Base-by-base conservation (phyloP, 192 early-diverging fungal species). In the Coemansia sp. region DNA sequence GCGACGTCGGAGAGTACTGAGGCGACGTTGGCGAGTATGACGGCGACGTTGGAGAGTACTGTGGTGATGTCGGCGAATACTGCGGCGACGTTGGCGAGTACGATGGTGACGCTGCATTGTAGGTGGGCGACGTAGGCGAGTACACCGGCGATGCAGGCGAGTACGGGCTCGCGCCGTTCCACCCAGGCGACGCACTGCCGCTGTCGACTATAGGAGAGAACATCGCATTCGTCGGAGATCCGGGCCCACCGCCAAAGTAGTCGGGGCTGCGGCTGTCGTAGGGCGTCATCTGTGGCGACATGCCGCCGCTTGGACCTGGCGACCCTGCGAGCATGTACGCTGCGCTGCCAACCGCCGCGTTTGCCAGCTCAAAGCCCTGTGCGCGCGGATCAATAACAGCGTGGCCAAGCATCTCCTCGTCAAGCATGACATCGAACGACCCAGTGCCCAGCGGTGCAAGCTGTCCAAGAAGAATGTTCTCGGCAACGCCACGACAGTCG, bases 381-480 rank as follows among this genome's bases (percentile, higher is more conserved):
- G 73, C 69, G 44, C 85, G 86, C 14, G 82, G 72, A n/a, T 87
- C 84, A 22, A 86, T 75, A 14, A 87, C 86, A 4, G 88, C 91
- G 7, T 87, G 86, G 65, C 87, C 88, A 39, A 99, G 82, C 92
- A 91, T 91, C 45, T 96, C 92, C 78, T 94, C 92, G 72, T 99
- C 93, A 69, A 99, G 85, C 84, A 95, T 86, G 56, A 99, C 88
- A 63, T 94, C 95, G 76, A 98, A 94, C 68, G 88, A 88, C 65
- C 96, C 96, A 0, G 97, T 96, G 59, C 97, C 97, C 50, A 99
- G 75, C 59, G 95, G 94, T 16, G 97, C 96, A 43, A 99, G 84
- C 85, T 99, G 96, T 50, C 97, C 97, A 45, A 99, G 86, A 86
- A 99, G 90, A 42, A 99, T 96, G 80, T 95, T 97, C 76, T 98